Percentiles rank a stretch among this genome's conserved stretches.
Conservation (phyloP, 345 rosid species). For the Gynandropsis gynandra region DNA sequence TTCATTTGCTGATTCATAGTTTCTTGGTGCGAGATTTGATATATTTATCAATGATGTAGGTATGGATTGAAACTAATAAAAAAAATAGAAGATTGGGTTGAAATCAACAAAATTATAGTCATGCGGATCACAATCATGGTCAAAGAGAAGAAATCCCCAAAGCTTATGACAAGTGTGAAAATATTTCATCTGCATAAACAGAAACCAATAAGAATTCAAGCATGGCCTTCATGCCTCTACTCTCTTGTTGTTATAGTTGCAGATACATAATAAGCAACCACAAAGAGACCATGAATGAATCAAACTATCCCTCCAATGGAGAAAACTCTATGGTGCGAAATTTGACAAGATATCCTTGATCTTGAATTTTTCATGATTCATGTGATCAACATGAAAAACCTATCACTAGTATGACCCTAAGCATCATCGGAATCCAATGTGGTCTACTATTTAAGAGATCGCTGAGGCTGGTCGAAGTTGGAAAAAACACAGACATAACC, state of each 20-base stretch:
- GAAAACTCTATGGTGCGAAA: slow-evolving; percentile 52
- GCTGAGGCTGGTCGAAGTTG: slow-evolving; percentile 49
- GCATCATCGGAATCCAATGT: too few species aligned
- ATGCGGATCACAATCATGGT: too few species aligned
- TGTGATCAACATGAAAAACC: slow-evolving; percentile 67
- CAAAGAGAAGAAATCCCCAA: too few species aligned
- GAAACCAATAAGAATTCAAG: slow-evolving; percentile 6
- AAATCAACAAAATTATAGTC: too few species aligned
- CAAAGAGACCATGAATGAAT: slow-evolving; percentile 72
- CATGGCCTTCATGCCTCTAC: slow-evolving; percentile 22
- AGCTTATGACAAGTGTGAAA: too few species aligned
- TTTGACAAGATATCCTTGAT: slow-evolving; percentile 56
- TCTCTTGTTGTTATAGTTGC: slow-evolving; percentile 53
- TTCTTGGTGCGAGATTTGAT: too few species aligned
- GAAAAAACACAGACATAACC: slow-evolving; percentile 51
- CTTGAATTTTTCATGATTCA: slow-evolving; percentile 57
- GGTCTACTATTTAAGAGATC: slow-evolving; percentile 92
- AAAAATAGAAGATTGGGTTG: too few species aligned
- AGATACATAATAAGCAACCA: slow-evolving; percentile 60
- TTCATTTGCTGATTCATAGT: too few species aligned
- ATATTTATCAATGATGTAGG: too few species aligned
- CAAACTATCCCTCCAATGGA: slow-evolving; percentile 72
- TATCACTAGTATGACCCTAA: slow-evolving; percentile 49
- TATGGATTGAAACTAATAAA: too few species aligned
- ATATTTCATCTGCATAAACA: too few species aligned